Evolutionary conservation across 179 eudicot species (phyloP).

Genomic region (Beta macrorhiza): DNA sequence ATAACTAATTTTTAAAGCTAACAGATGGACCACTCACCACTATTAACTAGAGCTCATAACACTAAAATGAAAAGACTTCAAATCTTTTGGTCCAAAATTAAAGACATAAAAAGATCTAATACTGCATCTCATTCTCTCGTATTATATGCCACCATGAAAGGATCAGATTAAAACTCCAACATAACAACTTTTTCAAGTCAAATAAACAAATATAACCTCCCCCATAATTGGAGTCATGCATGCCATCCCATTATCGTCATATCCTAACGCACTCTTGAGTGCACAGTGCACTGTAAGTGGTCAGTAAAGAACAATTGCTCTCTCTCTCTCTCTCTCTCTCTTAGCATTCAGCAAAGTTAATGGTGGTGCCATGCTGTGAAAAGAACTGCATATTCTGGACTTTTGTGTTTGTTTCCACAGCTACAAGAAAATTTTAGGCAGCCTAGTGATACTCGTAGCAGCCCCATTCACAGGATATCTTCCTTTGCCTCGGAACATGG

Average conservation of each 20-base stretch:
- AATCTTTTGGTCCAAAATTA: slow-evolving; percentile 2
- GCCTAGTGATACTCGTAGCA: slow-evolving; percentile 3
- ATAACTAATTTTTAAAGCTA: too few species aligned
- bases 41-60: background rate
- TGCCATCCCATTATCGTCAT: too few species aligned
- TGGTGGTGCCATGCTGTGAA: slow-evolving; percentile 18
- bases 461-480: background rate
- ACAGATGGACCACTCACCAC: background rate
- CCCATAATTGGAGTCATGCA: slow-evolving; percentile 5
- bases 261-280: background rate
- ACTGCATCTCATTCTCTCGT: too few species aligned
- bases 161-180: background rate
- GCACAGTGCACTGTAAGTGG: slow-evolving; percentile 20
- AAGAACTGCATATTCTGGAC: background rate
- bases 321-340: background rate
- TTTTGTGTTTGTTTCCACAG: slow-evolving; percentile 8
- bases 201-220: slow-evolving; percentile 3
- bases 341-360: background rate
- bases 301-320: background rate
- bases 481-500: background rate
- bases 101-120: background rate
- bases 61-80: background rate
- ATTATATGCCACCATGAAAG: slow-evolving; percentile 3
- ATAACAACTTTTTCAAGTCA: background rate
- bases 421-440: background rate